These are phyloP conservation scores for Emericellopsis atlantica DNA, from an alignment of 2,329 filamentous ascomycete species.

Conservation along the genomic window DNA sequence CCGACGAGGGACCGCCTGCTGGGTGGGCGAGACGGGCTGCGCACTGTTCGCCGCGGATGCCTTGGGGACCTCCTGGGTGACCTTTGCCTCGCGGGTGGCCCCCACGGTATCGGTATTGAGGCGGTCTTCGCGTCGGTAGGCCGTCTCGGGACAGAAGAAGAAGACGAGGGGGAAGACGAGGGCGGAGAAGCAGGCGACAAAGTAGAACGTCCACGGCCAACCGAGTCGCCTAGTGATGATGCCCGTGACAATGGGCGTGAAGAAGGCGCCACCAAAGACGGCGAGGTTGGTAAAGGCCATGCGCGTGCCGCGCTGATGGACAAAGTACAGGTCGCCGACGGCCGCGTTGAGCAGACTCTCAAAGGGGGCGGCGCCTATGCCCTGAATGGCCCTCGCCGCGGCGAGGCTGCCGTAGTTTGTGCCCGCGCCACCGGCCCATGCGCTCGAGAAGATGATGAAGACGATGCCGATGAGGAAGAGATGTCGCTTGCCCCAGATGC, in stretches of 20 bases:
- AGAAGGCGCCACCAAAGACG: conserved; percentile 43
- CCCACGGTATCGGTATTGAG: conserved; percentile 56
- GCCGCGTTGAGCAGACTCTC: conserved; percentile 82
- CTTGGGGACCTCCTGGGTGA: conserved; percentile 1
- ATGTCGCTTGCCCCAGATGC: conserved; percentile 89
- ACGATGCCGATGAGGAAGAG: conserved; percentile 67
- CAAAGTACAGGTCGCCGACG: conserved; percentile 82
- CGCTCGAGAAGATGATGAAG: conserved; percentile 60
- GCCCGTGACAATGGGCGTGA: conserved; percentile 80
- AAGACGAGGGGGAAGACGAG: conserved; percentile 58
- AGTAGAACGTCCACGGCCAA: conserved; percentile 84
- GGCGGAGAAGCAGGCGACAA: conserved; percentile 74
- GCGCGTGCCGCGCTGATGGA: conserved; percentile 69
- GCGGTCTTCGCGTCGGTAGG: conserved; percentile 52
- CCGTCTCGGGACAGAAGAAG: conserved; percentile 75
- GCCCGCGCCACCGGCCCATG: conserved; percentile 63
- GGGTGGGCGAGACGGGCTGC: conserved; percentile 1
- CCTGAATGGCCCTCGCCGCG: conserved; percentile 73
- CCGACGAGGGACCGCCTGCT: not conserved
- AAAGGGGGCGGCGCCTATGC: conserved; percentile 76
- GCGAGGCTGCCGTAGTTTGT: conserved; percentile 60
- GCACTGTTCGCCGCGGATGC: not conserved
- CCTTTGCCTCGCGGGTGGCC: conserved; percentile 16
- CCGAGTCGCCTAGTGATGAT: conserved; percentile 65
- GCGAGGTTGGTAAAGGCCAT: conserved; percentile 67